phyloP scores from a whole-genome alignment of 2,329 filamentous ascomycete species.

The Elsinoe batatas region DNA sequence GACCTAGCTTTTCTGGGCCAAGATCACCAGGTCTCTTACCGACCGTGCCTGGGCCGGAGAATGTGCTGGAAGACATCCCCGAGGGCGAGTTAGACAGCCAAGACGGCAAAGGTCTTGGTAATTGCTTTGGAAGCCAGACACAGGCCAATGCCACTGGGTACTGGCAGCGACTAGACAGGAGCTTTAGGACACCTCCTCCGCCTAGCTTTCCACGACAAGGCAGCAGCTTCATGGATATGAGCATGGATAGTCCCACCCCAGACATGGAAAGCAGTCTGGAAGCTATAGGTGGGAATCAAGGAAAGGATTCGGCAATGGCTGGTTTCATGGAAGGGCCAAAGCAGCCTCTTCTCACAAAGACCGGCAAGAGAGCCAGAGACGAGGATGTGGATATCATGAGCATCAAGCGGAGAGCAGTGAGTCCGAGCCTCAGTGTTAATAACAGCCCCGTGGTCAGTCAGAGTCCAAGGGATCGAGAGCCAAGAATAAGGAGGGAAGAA shows the following conservation, averaged over 20 bases:
- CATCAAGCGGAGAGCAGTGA: slow-evolving; percentile 86
- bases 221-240: slow-evolving; percentile 53
- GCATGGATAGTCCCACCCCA: slow-evolving; percentile 46
- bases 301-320: background rate
- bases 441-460: slow-evolving; percentile 78
- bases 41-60: slow-evolving; percentile 44
- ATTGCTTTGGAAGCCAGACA: slow-evolving; percentile 65
- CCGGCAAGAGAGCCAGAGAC: slow-evolving; percentile 68
- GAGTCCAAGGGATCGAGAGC: slow-evolving; percentile 56
- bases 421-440: slow-evolving; percentile 70
- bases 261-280: background rate
- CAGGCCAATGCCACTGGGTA: slow-evolving; percentile 65
- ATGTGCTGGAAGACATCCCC: slow-evolving; percentile 57
- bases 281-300: background rate
- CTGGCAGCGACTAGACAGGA: slow-evolving; percentile 71
- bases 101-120: slow-evolving; percentile 39
- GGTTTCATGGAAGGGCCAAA: slow-evolving; percentile 4
- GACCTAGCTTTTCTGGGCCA: slow-evolving; percentile 35
- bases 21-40: slow-evolving; percentile 59
- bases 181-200: slow-evolving; percentile 53
- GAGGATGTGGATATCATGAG: slow-evolving; percentile 81
- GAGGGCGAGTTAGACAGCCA: slow-evolving; percentile 38
- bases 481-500: slow-evolving; percentile 34
- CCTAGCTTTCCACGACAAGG: slow-evolving; percentile 47
- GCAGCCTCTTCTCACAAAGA: slow-evolving; percentile 24